A percentile compares a stretch with the other conserved stretches of the same genome.
These are phyloP conservation scores for Aureobasidium sp. DNA, from an alignment of 2,329 filamentous ascomycete genomes.

Conservation along the genomic window DNA sequence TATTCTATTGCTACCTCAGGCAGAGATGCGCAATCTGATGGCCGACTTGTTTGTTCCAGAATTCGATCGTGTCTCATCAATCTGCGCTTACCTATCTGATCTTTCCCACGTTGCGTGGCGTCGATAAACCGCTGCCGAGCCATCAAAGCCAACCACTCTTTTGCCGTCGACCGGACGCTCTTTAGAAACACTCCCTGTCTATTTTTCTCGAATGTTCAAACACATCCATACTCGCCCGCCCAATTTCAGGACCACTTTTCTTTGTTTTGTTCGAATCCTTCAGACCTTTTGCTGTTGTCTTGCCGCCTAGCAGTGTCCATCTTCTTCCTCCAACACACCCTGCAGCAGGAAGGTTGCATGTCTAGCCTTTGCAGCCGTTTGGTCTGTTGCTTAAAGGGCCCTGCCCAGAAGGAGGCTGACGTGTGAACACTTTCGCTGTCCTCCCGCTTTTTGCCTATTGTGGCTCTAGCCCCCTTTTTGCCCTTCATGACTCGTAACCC, in stretches of 20 bases:
- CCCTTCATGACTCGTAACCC: neutral
- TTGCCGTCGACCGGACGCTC: neutral
- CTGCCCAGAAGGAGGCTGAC: slow-evolving; percentile 5
- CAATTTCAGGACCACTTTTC: neutral
- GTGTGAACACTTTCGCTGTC: slow-evolving; percentile 4
- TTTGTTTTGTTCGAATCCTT: no score
- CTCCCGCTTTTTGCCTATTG: neutral
- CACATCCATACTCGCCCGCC: neutral
- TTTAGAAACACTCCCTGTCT: neutral
- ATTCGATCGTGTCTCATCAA: neutral
- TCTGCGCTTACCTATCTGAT: neutral
- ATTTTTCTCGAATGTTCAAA: neutral
- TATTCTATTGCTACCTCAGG: neutral
- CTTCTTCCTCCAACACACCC: neutral
- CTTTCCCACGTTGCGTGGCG: slow-evolving; percentile 3
- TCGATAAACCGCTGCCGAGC: slow-evolving; percentile 2
- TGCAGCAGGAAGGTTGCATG: neutral
- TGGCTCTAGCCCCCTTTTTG: slow-evolving; percentile 1
- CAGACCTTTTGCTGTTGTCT: no score
- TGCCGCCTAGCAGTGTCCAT: neutral
- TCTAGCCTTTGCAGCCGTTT: neutral
- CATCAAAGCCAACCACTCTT: neutral
- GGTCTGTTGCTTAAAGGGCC: neutral
- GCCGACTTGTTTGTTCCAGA: neutral
- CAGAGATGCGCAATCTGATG: neutral